Conservation (phyloP, 2,329 filamentous ascomycete species). For the Colletotrichum higginsianum region DNA sequence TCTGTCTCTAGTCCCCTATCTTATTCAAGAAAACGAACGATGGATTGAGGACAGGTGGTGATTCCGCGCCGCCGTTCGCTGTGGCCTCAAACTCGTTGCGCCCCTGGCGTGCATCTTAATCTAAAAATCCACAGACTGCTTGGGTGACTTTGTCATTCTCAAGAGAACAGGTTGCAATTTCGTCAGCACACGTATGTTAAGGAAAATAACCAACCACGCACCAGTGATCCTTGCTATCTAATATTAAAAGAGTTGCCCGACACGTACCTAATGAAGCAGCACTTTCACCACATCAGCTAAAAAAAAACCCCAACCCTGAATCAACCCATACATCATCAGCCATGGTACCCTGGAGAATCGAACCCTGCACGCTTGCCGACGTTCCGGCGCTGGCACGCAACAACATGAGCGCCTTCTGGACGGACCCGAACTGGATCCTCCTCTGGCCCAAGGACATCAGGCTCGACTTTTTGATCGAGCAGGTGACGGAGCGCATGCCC, state of each 20-base stretch:
- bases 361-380: conserved; percentile 44
- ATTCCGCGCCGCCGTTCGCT: neutral
- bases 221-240: too few relatives aligned
- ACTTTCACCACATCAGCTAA: neutral
- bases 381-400: conserved; percentile 44
- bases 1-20: too few relatives aligned
- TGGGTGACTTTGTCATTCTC: too few relatives aligned
- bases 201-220: too few relatives aligned
- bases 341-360: conserved; percentile 20
- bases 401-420: conserved; percentile 48
- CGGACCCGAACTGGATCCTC: conserved; percentile 45
- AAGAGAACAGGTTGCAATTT: neutral
- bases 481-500: conserved; percentile 40
- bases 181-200: too few relatives aligned
- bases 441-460: conserved; percentile 34
- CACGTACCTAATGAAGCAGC: neutral
- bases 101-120: neutral
- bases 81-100: neutral
- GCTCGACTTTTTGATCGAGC: conserved; percentile 39
- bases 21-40: too few relatives aligned
- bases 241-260: neutral
- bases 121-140: too few relatives aligned
- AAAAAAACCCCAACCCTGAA: too few relatives aligned
- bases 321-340: neutral
- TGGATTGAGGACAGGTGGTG: too few relatives aligned